Percentiles rank a stretch among this genome's conserved stretches.
phyloP scores from a whole-genome alignment of 306 rosid species.

The Benincasa hispida region DNA sequence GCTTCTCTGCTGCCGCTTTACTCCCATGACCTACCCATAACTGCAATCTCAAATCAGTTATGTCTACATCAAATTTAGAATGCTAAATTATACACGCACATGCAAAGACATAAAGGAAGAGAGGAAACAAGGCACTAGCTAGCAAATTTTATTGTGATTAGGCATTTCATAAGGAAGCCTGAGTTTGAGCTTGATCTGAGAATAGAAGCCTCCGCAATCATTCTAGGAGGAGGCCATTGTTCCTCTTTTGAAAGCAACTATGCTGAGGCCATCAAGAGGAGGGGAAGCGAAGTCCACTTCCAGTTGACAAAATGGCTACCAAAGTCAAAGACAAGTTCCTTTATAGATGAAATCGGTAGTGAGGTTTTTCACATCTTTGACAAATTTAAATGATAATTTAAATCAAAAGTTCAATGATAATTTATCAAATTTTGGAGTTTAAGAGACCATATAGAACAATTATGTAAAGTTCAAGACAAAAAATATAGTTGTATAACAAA shows the following conservation, averaged over 20 bases:
- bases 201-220: background rate
- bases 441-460: background rate
- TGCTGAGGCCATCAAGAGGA: background rate
- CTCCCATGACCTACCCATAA: conserved; percentile 95
- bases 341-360: background rate
- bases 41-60: conserved; percentile 35
- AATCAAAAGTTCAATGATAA: background rate
- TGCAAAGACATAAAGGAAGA: conserved; percentile 5
- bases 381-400: background rate
- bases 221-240: background rate
- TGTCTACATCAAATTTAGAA: conserved; percentile 5
- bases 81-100: background rate
- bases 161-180: background rate
- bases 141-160: background rate
- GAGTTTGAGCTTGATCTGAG: background rate
- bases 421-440: background rate
- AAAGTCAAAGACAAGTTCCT: background rate
- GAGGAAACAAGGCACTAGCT: background rate
- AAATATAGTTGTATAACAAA: background rate
- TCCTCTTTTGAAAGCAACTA: background rate
- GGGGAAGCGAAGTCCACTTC: background rate
- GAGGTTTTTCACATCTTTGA: background rate
- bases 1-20: conserved; percentile 87
- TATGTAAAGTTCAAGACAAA: background rate
- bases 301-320: background rate